Evolutionary conservation across 2,329 filamentous ascomycete genomes (phyloP).

Genomic region (Ceratocystis papillata): DNA sequence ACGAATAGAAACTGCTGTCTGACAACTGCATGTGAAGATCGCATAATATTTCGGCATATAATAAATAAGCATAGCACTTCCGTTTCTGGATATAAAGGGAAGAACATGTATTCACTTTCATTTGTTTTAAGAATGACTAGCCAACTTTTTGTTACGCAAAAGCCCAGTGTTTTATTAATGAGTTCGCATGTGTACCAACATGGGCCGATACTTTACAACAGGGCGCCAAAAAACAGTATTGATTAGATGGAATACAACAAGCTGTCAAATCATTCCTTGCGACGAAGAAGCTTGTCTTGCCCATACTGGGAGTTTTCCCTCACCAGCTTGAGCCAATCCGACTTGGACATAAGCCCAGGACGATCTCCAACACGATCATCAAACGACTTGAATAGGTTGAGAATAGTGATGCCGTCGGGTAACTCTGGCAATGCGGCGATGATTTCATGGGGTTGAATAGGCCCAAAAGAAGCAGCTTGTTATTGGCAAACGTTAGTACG

Average conservation of each 20-base stretch:
- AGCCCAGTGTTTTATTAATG: not conserved
- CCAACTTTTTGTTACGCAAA: not conserved
- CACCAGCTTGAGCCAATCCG: conserved; percentile 50
- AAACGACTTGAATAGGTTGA: conserved; percentile 45
- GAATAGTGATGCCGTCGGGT: conserved; percentile 44
- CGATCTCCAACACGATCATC: conserved; percentile 42
- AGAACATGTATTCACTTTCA: not conserved
- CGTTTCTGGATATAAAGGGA: no score
- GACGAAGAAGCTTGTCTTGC: conserved; percentile 42
- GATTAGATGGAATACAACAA: no score
- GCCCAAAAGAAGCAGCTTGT: conserved; percentile 27
- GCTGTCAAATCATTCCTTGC: conserved; percentile 31
- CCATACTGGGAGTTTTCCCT: conserved; percentile 45
- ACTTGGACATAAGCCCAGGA: conserved; percentile 42
- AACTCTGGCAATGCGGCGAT: conserved; percentile 42
- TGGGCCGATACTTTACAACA: no score
- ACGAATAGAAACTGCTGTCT: conserved; percentile 45
- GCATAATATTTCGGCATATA: no score
- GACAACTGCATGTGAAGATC: no score
- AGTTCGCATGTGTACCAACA: not conserved
- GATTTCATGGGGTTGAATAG: conserved; percentile 44
- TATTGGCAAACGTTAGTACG: no score
- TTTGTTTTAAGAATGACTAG: no score
- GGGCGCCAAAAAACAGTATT: no score
- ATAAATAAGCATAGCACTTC: no score